A percentile compares a stretch with the other conserved stretches of the same genome.
phyloP scores from a whole-genome alignment of 345 rosid genomes.

The Eucalyptus tenuipes region DNA sequence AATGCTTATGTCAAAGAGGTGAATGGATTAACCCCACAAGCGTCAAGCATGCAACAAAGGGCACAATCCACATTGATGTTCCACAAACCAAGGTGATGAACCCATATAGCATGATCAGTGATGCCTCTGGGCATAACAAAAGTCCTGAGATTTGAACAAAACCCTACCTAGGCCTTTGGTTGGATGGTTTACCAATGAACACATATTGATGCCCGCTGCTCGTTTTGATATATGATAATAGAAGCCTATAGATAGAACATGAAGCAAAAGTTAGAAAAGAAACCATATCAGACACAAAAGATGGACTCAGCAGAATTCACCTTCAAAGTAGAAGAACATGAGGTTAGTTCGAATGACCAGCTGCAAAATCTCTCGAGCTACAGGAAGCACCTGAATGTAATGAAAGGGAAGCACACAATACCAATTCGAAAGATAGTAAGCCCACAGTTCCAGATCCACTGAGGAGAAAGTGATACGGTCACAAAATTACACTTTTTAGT shows the following conservation, averaged over 20 bases:
- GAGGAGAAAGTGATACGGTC: neutral
- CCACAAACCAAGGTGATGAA: neutral
- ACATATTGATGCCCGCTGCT: conserved; percentile 73
- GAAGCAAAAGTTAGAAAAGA: neutral
- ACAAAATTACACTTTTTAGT: neutral
- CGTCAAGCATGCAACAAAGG: neutral
- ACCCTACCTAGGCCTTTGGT: conserved; percentile 84
- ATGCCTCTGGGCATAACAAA: neutral
- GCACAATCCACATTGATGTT: neutral
- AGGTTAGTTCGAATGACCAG: conserved; percentile 73
- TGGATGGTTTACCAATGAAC: conserved; percentile 82
- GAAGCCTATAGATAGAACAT: conserved; percentile 31
- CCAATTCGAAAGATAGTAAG: neutral
- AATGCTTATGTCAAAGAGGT: neutral
- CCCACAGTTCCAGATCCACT: neutral
- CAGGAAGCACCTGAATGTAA: conserved; percentile 51
- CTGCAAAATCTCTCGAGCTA: conserved; percentile 73
- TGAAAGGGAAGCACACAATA: neutral
- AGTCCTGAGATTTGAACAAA: neutral
- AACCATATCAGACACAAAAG: neutral
- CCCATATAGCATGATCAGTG: neutral
- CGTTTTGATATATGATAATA: conserved; percentile 94
- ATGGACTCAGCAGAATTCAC: conserved; percentile 20
- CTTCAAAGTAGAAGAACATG: conserved; percentile 99
- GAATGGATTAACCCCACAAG: neutral